These are phyloP conservation scores for Pyrrhoderma noxium DNA, from an alignment of 1,284 basidiomycete species.

Conservation along the genomic window DNA sequence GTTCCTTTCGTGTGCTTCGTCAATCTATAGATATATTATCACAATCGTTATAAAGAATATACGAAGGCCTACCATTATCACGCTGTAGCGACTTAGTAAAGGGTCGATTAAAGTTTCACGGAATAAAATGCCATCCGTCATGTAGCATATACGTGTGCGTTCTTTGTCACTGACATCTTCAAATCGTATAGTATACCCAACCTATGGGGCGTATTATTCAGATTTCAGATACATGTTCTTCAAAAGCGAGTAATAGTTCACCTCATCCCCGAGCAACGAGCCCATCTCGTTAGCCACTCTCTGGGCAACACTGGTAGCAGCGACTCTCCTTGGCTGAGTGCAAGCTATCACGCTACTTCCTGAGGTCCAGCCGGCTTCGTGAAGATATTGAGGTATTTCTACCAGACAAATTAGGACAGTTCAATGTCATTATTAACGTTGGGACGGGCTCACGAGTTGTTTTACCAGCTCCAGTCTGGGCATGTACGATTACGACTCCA, in stretches of 20 bases:
- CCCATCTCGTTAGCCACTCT: constrained; percentile 91
- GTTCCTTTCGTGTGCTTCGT: constrained; percentile 96
- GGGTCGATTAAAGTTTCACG: constrained; percentile 90
- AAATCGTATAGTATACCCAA: constrained; percentile 97
- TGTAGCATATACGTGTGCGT: constrained; percentile 87
- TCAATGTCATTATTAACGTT: neutral
- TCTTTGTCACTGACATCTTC: constrained; percentile 84
- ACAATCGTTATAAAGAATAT: constrained; percentile 4
- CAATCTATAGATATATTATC: constrained; percentile 49
- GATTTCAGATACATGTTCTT: no score
- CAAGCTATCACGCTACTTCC: constrained; percentile 77
- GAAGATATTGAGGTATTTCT: constrained; percentile 93
- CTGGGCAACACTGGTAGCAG: constrained; percentile 88
- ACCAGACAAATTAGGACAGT: constrained; percentile 9
- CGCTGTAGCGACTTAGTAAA: constrained; percentile 83
- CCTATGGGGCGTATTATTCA: constrained; percentile 45
- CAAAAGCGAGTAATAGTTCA: constrained; percentile 28
- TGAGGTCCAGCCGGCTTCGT: constrained; percentile 84
- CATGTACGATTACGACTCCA: constrained; percentile 83
- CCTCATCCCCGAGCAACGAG: constrained; percentile 84
- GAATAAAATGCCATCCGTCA: constrained; percentile 98
- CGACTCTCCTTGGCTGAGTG: constrained; percentile 93
- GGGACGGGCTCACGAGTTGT: constrained; percentile 73
- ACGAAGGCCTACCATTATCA: constrained; percentile 73
- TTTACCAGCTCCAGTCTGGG: constrained; percentile 96